Evolutionary conservation across 2,329 filamentous ascomycete species (phyloP).

Genomic region (Penicillium sp.): DNA sequence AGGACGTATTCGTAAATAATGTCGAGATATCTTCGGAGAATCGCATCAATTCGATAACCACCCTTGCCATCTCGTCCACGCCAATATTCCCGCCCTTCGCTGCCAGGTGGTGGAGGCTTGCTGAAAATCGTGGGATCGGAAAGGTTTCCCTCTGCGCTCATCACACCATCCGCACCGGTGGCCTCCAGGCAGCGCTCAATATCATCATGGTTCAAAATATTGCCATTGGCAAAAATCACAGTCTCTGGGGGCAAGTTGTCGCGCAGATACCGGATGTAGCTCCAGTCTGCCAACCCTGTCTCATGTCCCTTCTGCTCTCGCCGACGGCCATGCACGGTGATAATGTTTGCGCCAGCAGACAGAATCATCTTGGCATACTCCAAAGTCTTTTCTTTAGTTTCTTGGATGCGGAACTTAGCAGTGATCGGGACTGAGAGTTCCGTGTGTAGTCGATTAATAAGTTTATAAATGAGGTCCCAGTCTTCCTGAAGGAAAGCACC

Average conservation of each 20-base stretch:
- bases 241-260: conserved; percentile 83
- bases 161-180: conserved; percentile 88
- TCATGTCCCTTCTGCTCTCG: conserved; percentile 95
- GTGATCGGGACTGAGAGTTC: conserved; percentile 83
- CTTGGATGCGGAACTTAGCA: conserved; percentile 89
- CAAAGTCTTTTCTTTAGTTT: conserved; percentile 82
- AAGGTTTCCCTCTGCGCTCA: conserved; percentile 95
- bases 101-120: conserved; percentile 62
- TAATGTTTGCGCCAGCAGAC: conserved; percentile 83
- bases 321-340: conserved; percentile 87
- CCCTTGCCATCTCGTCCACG: conserved; percentile 74
- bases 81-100: conserved; percentile 84
- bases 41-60: conserved; percentile 86
- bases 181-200: conserved; percentile 75
- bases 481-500: conserved; percentile 95
- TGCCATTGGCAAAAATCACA: conserved; percentile 96
- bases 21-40: conserved; percentile 85
- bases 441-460: conserved; percentile 81
- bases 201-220: conserved; percentile 80
- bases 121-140: conserved; percentile 90
- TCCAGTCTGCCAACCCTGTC: conserved; percentile 92
- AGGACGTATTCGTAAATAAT: conserved; percentile 82
- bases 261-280: conserved; percentile 76
- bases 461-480: conserved; percentile 75
- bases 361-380: conserved; percentile 88